These are phyloP conservation scores for Isochrysis galbana DNA, from an alignment of 78 protist genomes.

Conservation along the genomic window DNA sequence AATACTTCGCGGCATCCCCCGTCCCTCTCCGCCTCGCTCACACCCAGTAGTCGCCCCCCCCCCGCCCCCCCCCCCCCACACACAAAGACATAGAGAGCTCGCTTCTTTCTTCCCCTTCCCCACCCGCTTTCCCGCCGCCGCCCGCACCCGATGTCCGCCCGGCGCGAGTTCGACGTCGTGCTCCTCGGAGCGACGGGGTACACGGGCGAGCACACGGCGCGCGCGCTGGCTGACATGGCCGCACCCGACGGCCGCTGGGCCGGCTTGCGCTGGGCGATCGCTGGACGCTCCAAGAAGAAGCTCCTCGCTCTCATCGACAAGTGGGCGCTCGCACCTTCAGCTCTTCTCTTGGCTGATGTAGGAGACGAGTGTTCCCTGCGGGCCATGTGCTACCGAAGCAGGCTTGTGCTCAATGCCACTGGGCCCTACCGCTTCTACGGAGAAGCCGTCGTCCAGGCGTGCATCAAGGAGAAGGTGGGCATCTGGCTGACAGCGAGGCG, in stretches of 20 bases:
- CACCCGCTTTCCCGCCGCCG: too few species aligned
- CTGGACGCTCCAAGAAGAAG: neutral
- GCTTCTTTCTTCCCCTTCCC: too few species aligned
- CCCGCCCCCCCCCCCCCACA: too few species aligned
- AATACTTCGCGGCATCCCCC: too few species aligned
- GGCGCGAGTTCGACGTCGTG: neutral
- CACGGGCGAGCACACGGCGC: neutral
- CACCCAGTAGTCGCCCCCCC: too few species aligned
- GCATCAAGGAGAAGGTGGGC: too few species aligned
- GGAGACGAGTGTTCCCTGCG: neutral
- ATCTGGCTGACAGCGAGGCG: too few species aligned
- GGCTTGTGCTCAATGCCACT: neutral
- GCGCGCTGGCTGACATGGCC: neutral
- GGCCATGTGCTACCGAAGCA: neutral
- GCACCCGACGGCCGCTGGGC: neutral
- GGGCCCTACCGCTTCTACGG: slow-evolving; percentile 20
- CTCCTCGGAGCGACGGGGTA: neutral
- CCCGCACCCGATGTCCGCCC: too few species aligned
- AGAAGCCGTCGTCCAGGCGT: neutral
- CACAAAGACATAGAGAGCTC: too few species aligned
- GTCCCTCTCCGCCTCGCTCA: too few species aligned
- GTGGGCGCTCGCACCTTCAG: neutral
- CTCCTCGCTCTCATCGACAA: neutral
- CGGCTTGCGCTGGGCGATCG: neutral
- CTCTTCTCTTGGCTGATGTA: neutral